Evolutionary conservation across 257 asterid species (phyloP).

Genomic region (Rehmannia glutinosa): DNA sequence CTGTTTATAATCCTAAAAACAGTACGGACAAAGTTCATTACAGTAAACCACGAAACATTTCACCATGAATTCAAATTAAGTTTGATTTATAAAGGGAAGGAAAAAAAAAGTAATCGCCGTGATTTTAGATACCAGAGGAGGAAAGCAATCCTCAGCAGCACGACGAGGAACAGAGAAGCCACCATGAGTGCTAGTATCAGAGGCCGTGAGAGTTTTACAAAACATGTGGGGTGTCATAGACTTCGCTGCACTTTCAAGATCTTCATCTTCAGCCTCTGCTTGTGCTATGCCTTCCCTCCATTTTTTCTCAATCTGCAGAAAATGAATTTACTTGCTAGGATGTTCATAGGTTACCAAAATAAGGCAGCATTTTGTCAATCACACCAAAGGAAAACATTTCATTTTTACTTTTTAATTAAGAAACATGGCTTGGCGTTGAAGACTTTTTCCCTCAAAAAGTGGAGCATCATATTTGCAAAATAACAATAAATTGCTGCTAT

Average conservation of each 20-base stretch:
- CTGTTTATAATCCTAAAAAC: conserved; percentile 72
- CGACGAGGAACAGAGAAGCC: conserved; percentile 99
- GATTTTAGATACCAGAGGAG: conserved; percentile 65
- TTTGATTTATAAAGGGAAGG: not conserved
- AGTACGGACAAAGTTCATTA: not conserved
- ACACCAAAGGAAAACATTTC: conserved; percentile 1
- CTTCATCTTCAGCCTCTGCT: conserved; percentile 57
- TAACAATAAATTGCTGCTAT: conserved; percentile 5
- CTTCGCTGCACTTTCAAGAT: conserved; percentile 46
- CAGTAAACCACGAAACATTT: not conserved
- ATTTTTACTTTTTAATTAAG: not conserved
- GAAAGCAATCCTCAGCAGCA: conserved; percentile 98
- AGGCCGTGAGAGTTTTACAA: conserved; percentile 94
- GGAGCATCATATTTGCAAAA: not conserved
- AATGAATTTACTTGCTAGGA: not conserved
- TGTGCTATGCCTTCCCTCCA: conserved; percentile 68
- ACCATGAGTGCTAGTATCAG: conserved; percentile 98
- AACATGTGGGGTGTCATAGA: conserved; percentile 86
- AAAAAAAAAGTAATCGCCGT: not conserved
- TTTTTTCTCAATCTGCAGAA: conserved; percentile 43
- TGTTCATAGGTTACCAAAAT: not conserved
- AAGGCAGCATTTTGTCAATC: not conserved
- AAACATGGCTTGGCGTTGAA: too few relatives aligned
- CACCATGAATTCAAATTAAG: not conserved
- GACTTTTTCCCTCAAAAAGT: not conserved